Percentiles rank a stretch among this genome's conserved stretches.
phyloP scores from a whole-genome alignment of 352 stramenopile genomes.

The Phytophthora fragariae region DNA sequence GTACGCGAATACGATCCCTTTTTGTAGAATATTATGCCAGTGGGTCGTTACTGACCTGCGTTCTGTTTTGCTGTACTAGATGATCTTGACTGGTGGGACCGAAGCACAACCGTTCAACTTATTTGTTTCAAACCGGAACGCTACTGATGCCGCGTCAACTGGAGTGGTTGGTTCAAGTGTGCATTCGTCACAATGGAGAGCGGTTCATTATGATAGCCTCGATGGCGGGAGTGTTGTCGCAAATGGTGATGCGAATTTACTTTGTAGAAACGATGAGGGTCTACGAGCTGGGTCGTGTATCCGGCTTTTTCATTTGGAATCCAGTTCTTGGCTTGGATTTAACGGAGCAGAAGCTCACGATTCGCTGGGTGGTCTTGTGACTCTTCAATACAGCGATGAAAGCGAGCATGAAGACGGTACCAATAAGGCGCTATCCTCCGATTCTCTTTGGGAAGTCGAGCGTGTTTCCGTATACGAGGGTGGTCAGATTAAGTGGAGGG shows the following conservation, averaged over 20 bases:
- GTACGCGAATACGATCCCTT: conserved; percentile 22
- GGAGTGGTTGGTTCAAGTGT: conserved; percentile 62
- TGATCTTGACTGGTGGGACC: conserved; percentile 57
- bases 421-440: conserved; percentile 42
- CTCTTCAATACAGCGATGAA: conserved; percentile 61
- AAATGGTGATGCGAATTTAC: conserved; percentile 5
- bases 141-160: conserved; percentile 39
- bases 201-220: conserved; percentile 61
- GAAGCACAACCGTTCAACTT: conserved; percentile 61
- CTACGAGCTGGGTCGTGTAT: conserved; percentile 67
- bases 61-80: conserved; percentile 30
- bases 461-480: conserved; percentile 58
- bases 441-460: conserved; percentile 76
- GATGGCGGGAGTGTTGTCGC: conserved; percentile 20
- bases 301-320: conserved; percentile 72
- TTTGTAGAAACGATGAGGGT: conserved; percentile 20
- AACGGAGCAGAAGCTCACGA: conserved; percentile 8
- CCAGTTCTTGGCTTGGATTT: conserved; percentile 68
- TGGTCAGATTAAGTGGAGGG: conserved; percentile 61
- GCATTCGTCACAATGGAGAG: conserved; percentile 68
- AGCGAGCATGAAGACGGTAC: conserved; percentile 43
- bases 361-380: conserved; percentile 29
- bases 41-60: neutral
- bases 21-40: neutral
- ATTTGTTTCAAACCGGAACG: conserved; percentile 68